These are phyloP conservation scores for Populus tomentosa DNA, from an alignment of 441 rosid genomes.

Conservation along the genomic window DNA sequence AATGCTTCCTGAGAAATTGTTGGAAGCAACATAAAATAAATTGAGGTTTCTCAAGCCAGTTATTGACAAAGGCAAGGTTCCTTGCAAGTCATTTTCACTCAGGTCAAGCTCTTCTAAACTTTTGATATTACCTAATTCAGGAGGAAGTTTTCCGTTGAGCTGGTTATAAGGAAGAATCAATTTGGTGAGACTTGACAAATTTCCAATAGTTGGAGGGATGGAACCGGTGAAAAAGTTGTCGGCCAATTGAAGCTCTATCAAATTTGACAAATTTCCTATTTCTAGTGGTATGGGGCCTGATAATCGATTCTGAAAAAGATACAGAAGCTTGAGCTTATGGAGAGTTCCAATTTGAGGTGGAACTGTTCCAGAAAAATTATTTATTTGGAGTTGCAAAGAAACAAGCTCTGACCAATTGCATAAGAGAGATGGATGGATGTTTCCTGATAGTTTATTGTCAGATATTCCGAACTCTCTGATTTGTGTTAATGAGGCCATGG, in stretches of 20 bases:
- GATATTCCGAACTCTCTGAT: conserved; percentile 18
- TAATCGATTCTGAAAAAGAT: conserved; percentile 26
- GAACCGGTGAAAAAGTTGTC: conserved; percentile 25
- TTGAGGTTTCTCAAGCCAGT: conserved; percentile 9
- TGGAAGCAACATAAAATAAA: conserved; percentile 12
- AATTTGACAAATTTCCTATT: conserved; percentile 24
- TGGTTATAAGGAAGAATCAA: conserved; percentile 18
- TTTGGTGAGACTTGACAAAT: conserved; percentile 22
- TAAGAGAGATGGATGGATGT: conserved; percentile 16
- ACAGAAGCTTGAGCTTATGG: conserved; percentile 20
- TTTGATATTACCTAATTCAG: conserved; percentile 19
- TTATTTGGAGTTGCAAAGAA: conserved; percentile 18
- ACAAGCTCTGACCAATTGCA: conserved; percentile 21
- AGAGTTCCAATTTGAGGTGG: conserved; percentile 34
- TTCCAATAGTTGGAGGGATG: conserved; percentile 33
- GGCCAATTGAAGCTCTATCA: conserved; percentile 24
- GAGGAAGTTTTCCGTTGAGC: conserved; percentile 30
- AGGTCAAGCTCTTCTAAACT: conserved; percentile 14
- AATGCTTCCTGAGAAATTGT: conserved; percentile 22
- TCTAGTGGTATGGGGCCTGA: conserved; percentile 30
- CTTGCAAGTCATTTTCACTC: conserved; percentile 13
- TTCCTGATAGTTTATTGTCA: conserved; percentile 12
- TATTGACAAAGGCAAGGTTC: conserved; percentile 18
- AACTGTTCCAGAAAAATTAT: conserved; percentile 20
- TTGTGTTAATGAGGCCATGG: conserved; percentile 17